Conservation (phyloP, 805 yeast species). For the Wickerhamomyces strasburgensis region DNA sequence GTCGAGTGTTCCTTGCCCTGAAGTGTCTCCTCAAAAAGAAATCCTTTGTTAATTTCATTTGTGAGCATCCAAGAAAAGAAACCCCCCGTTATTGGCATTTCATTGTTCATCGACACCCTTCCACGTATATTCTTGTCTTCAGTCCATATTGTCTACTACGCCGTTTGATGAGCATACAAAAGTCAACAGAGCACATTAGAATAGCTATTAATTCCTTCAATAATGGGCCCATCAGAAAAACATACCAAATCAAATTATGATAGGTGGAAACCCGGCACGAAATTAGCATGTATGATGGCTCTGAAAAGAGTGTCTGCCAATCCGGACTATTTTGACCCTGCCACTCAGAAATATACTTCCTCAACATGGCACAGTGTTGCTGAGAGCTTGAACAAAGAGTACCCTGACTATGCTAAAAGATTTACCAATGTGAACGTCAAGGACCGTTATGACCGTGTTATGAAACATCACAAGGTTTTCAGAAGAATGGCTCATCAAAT, state of each 20-base stretch:
- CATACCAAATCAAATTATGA: conserved; percentile 20
- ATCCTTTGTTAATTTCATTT: too few species aligned
- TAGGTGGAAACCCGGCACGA: conserved; percentile 26
- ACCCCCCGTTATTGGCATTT: too few species aligned
- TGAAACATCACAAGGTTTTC: conserved; percentile 24
- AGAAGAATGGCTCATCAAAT: conserved; percentile 18
- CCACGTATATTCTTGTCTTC: too few species aligned
- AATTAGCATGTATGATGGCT: conserved; percentile 25
- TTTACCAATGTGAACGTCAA: conserved; percentile 26
- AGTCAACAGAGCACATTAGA: too few species aligned
- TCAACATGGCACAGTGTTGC: conserved; percentile 25
- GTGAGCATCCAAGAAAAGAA: too few species aligned
- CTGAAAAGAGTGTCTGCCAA: conserved; percentile 15
- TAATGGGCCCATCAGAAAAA: neutral
- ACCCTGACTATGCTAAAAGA: conserved; percentile 22
- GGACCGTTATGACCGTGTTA: conserved; percentile 24
- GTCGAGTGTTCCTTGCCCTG: too few species aligned
- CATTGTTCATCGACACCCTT: too few species aligned
- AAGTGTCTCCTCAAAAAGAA: too few species aligned
- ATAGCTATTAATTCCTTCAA: too few species aligned
- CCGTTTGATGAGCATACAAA: too few species aligned
- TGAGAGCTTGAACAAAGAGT: conserved; percentile 22
- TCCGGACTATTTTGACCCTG: conserved; percentile 17
- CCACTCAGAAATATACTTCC: conserved; percentile 13
- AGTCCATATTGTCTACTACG: too few species aligned